A percentile compares a stretch with the other conserved stretches of the same genome.
Conservation (phyloP, 2,329 filamentous ascomycete genomes). For the Penicillium olsonii region DNA sequence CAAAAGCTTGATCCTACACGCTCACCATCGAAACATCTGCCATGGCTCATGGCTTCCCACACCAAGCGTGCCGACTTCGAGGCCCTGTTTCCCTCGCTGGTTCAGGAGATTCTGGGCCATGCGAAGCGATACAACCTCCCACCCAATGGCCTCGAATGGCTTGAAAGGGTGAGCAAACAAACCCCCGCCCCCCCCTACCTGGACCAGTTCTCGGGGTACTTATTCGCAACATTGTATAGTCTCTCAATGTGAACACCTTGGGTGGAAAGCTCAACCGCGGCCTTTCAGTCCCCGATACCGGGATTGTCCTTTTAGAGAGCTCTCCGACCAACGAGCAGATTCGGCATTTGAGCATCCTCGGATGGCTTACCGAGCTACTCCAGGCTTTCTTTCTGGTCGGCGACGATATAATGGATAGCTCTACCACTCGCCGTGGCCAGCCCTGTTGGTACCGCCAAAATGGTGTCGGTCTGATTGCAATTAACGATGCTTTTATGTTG, state of each 20-base stretch:
- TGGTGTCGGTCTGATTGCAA: background rate
- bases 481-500: background rate
- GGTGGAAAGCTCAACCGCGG: background rate
- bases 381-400: background rate
- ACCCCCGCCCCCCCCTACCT: no score
- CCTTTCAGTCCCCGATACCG: background rate
- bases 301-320: background rate
- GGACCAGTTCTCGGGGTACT: no score
- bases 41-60: no score
- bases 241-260: background rate
- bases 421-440: background rate
- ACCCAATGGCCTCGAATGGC: no score
- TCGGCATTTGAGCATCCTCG: background rate
- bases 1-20: no score
- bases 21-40: no score
- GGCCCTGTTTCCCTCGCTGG: no score
- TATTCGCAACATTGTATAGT: no score
- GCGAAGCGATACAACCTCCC: no score
- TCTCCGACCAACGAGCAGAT: background rate
- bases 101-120: background rate
- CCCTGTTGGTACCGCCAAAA: conserved; percentile 8
- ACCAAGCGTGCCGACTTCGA: no score
- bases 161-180: no score
- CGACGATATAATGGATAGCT: conserved; percentile 11
- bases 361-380: background rate